phyloP scores from a whole-genome alignment of 441 rosid species.

The Gossypium davidsonii region DNA sequence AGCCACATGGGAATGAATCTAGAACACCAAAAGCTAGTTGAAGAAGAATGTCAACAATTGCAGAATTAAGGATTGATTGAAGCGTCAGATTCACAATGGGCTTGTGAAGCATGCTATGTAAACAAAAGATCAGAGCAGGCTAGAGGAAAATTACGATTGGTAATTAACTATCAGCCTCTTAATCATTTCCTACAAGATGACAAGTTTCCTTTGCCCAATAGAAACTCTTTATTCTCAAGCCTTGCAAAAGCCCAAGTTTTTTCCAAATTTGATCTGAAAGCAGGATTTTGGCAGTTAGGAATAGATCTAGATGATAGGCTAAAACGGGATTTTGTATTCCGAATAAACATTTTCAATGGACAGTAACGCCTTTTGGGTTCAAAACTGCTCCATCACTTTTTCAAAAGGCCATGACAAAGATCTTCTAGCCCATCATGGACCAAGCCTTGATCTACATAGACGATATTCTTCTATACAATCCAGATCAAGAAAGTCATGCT shows the following conservation, averaged over 20 bases:
- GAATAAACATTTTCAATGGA: background rate
- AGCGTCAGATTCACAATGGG: background rate
- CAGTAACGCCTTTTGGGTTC: background rate
- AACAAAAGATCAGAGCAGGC: background rate
- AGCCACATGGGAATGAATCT: background rate
- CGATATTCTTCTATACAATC: background rate
- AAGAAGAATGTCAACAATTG: background rate
- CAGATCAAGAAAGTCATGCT: background rate
- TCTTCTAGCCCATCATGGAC: background rate
- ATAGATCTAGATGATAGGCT: background rate
- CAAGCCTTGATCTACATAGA: background rate
- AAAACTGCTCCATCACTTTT: background rate
- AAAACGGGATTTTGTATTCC: background rate
- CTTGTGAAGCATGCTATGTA: background rate
- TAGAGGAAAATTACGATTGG: background rate
- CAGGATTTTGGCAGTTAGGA: background rate
- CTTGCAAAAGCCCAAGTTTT: background rate
- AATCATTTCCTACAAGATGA: background rate
- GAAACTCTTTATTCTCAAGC: background rate
- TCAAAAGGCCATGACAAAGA: background rate
- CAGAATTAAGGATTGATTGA: background rate
- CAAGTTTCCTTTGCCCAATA: background rate
- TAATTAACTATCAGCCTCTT: background rate
- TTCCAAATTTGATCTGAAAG: background rate
- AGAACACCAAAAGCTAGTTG: background rate